Conservation (phyloP, 1,284 basidiomycete genomes). For the Takashimella koratensis region DNA sequence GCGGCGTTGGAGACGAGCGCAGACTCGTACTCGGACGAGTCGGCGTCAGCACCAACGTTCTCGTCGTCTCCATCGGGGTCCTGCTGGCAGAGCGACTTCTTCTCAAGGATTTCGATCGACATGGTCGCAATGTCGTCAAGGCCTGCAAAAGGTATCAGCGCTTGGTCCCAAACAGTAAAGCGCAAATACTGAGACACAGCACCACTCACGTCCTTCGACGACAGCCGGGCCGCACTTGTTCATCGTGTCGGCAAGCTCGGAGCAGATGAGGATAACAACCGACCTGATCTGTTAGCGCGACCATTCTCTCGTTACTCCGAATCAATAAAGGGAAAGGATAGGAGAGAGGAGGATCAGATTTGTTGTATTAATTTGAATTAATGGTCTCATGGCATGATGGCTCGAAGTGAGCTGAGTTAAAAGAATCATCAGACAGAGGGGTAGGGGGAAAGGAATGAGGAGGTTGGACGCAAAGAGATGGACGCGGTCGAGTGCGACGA, state of each 20-base stretch:
- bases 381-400: conserved; percentile 61
- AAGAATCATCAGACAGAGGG: conserved; percentile 57
- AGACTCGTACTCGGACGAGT: conserved; percentile 93
- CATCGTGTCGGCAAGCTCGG: conserved; percentile 83
- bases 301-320: too few relatives aligned
- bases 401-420: conserved; percentile 87
- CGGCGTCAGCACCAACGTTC: conserved; percentile 60
- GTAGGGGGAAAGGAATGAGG: conserved; percentile 1
- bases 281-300: conserved; percentile 55
- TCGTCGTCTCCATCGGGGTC: conserved; percentile 94
- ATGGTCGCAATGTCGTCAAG: conserved; percentile 75
- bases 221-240: conserved; percentile 85
- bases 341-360: conserved; percentile 34
- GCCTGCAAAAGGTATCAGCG: conserved; percentile 52
- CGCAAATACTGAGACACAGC: not conserved
- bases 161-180: too few relatives aligned
- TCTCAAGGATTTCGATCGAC: conserved; percentile 77
- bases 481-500: conserved; percentile 8
- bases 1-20: conserved; percentile 90
- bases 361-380: conserved; percentile 24
- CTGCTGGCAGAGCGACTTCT: conserved; percentile 92
- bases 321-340: too few relatives aligned
- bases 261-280: conserved; percentile 80
- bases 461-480: not conserved
- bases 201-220: conserved; percentile 57